Base-by-base conservation (phyloP, 2,329 filamentous ascomycete genomes). In the Lachnellula arida region DNA sequence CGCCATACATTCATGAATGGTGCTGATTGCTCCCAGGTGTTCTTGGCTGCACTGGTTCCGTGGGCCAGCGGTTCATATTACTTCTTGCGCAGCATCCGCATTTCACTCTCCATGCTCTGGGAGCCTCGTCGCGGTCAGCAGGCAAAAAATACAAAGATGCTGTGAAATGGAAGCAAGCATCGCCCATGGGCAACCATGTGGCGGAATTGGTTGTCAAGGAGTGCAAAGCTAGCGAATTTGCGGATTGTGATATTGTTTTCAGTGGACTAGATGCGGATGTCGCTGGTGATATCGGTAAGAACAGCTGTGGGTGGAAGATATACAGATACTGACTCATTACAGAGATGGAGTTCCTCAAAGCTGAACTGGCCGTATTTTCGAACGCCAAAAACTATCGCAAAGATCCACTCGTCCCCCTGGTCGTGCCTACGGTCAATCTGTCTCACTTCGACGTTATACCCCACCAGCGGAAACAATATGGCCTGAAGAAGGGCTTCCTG, bases 301-400 rank as follows among this genome's bases (percentile, higher is more conserved):
- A 35, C 15, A 39, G 25, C 3, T 17, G 5, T 35, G 58, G 55
- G 11, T 2, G 49, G 15, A 25, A 49, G 11, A 37, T 44, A 32
- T 22, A 53, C 48, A 37, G 8, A 63, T 52, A 40, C 46, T 55
- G 67, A 50, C n/a, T 39, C 8, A 4, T 4, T 42, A 17, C 66
- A 92, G 92, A 97, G 74, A 89, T 89, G 82, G 89, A 89, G 65
- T 97, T 97, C 73, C 81, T 96, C 68, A 88, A 87, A 70, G 87
- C 91, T 59, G 86, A 96, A 69, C 84, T 97, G 51, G 85, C 90
- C 67, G 88, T 97, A 71, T 97, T 99, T 78, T 96, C 91, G 67
- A 99, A 97, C 74, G 92, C 94, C 51, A 97, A 97, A 76, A 97
- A 97, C 82, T 91, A 96, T 81, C 88, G 94, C 67, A 87, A 87